Evolutionary conservation across 169 alveolate genomes (phyloP), one percentile per base, ranked within the genome.

Genomic region (Sarcocystis neurona): DNA sequence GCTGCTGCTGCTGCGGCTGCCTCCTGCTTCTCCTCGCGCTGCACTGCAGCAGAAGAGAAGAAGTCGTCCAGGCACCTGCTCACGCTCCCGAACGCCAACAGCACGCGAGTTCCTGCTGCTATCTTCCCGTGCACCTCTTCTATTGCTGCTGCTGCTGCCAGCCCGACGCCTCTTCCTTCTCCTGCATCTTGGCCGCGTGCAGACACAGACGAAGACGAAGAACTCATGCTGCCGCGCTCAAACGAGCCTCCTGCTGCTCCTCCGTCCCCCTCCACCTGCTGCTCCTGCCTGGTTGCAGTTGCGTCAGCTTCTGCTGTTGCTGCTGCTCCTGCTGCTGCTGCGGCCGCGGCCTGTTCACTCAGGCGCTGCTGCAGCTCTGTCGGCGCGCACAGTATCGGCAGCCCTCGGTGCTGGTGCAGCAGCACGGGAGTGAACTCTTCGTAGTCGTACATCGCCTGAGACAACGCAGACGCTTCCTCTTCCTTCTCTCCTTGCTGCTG

Each of bases 21-120:
- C 88, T 82, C 84, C 39, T 63, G 56, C 87, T 85, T 79, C 78
- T 78, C 91, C 30, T 74, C 89, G 75, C 32, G 41, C 77, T 53
- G 85, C 79, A 79, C n/a, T 20, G 88, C 94, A n/a, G 53, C 90
- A 68, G 70, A 79, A 15, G 92, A 56, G 48, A 80, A 80, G 85
- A 74, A 92, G 44, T 77, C 92, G 47, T 92, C 94, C 34, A 85
- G 93, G 46, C 92, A 88, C 39, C 74, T n/a, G 78, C 85, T 89
- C 58, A 91, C 72, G 70, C 63, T 48, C 23, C 79, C 41, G 79
- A 39, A 82, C 48, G 44, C 37, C 12, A 82, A 60, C 56, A 43
- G 12, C 79, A 82, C 88, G 3, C 56, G 58, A 23, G 79, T 41
- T 3, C 88, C 88, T 37, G 78, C 50, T 37, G 79, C 79, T 2